Conservation (phyloP, 257 asterid species). For the Solanum gandarillasii region DNA sequence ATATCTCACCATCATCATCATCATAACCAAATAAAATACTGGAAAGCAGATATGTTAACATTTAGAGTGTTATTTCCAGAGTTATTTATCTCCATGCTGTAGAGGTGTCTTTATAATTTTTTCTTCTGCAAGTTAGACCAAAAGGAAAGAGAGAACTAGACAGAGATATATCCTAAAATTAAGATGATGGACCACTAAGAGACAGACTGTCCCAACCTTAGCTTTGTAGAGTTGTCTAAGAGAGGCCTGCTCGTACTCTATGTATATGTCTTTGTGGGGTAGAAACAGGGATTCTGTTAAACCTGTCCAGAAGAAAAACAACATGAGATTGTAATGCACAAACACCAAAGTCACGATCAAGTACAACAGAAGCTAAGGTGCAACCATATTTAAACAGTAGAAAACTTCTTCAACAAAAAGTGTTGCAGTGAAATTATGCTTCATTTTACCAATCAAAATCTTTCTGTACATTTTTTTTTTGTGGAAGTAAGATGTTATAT, state of each 20-base stretch:
- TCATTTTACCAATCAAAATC: background rate
- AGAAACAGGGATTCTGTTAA: constrained; percentile 89
- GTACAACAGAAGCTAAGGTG: background rate
- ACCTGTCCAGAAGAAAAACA: constrained; percentile 40
- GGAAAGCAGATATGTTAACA: background rate
- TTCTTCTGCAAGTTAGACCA: background rate
- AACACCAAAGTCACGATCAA: background rate
- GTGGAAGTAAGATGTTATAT: background rate
- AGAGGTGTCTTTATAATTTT: background rate
- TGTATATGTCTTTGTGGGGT: constrained; percentile 77
- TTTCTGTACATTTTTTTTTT: background rate
- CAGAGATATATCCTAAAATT: background rate
- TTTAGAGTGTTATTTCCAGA: background rate
- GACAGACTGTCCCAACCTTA: constrained; percentile 40
- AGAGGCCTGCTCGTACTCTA: constrained; percentile 93
- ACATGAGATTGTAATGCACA: background rate
- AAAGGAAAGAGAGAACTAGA: constrained; percentile 1
- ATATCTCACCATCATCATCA: background rate
- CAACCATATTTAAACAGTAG: background rate
- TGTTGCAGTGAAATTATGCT: background rate
- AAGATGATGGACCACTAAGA: background rate
- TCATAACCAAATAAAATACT: background rate
- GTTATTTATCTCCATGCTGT: background rate
- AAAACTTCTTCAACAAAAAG: background rate
- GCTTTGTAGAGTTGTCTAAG: constrained; percentile 81